Evolutionary conservation across 805 yeast species (phyloP).

Genomic region (Lipomyces chichibuensis): DNA sequence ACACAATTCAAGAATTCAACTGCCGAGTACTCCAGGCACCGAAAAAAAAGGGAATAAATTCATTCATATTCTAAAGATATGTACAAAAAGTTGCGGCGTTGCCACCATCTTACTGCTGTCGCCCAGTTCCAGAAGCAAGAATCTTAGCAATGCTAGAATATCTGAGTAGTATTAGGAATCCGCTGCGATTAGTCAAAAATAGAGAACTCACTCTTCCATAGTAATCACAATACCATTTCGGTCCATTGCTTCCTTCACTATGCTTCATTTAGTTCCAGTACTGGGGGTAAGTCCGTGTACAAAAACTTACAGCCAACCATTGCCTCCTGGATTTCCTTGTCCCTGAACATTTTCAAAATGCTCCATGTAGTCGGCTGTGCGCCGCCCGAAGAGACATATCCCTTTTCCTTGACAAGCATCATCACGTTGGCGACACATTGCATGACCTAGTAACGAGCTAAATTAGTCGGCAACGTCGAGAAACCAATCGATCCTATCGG

Average conservation of each 20-base stretch:
- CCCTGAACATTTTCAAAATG: conserved; percentile 18
- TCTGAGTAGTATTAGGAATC: not conserved
- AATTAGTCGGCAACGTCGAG: not conserved
- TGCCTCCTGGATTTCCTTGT: conserved; percentile 26
- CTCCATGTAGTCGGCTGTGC: conserved; percentile 17
- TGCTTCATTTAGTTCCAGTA: not conserved
- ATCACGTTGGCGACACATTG: conserved; percentile 19
- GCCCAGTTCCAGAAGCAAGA: not conserved
- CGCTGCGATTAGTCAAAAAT: not conserved
- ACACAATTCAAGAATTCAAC: not conserved
- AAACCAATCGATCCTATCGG: not conserved
- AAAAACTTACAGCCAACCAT: conserved; percentile 19
- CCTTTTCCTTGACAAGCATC: conserved; percentile 16
- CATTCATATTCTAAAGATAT: not conserved
- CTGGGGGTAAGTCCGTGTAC: not conserved
- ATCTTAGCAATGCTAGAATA: not conserved
- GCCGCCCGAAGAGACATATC: conserved; percentile 2
- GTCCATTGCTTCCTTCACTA: conserved; percentile 25
- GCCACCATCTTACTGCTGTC: not conserved
- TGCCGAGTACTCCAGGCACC: not conserved
- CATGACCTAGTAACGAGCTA: conserved; percentile 18
- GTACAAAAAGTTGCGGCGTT: not conserved
- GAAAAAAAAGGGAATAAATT: not conserved
- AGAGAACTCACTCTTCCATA: conserved; percentile 18
- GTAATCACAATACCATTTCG: conserved; percentile 21